These are phyloP conservation scores for Aspergillus nanangensis DNA, from an alignment of 495 filamentous ascomycete species.

Conservation along the genomic window DNA sequence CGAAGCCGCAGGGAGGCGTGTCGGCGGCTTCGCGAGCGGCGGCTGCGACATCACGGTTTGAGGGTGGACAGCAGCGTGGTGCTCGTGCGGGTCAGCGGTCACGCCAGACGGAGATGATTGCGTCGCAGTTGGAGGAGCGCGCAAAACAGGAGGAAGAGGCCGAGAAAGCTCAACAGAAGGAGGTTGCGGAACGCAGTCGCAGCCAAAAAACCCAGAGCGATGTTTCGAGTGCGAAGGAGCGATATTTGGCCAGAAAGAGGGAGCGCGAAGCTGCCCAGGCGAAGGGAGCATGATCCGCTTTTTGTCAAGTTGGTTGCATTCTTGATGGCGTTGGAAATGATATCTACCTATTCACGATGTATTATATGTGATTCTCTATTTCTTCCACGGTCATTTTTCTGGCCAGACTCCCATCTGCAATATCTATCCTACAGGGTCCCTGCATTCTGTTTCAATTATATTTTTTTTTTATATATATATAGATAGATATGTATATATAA, in stretches of 20 bases:
- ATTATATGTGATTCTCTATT: no score
- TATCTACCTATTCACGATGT: no score
- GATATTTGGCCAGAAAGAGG: conserved; percentile 80
- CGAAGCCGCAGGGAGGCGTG: conserved; percentile 37
- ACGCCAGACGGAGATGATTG: conserved; percentile 83
- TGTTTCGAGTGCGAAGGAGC: conserved; percentile 79
- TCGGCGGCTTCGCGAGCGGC: conserved; percentile 28
- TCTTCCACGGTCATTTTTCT: no score
- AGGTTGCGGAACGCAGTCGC: conserved; percentile 69
- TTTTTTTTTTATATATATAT: no score
- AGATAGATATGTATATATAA: neutral
- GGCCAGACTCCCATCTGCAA: no score
- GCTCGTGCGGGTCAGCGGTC: conserved; percentile 60
- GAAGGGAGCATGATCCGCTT: conserved; percentile 2
- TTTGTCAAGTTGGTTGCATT: conserved; percentile 3
- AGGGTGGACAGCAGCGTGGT: conserved; percentile 27
- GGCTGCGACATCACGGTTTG: conserved; percentile 24
- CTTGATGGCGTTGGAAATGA: no score
- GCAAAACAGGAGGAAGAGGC: conserved; percentile 75
- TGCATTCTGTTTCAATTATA: no score
- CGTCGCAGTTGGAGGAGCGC: conserved; percentile 60
- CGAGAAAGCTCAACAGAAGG: conserved; percentile 61
- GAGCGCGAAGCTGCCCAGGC: conserved; percentile 55
- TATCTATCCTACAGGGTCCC: no score
- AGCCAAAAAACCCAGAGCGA: conserved; percentile 70